Conservation (phyloP, 768 basidiomycete species). For the Pleurotus eryngii region DNA sequence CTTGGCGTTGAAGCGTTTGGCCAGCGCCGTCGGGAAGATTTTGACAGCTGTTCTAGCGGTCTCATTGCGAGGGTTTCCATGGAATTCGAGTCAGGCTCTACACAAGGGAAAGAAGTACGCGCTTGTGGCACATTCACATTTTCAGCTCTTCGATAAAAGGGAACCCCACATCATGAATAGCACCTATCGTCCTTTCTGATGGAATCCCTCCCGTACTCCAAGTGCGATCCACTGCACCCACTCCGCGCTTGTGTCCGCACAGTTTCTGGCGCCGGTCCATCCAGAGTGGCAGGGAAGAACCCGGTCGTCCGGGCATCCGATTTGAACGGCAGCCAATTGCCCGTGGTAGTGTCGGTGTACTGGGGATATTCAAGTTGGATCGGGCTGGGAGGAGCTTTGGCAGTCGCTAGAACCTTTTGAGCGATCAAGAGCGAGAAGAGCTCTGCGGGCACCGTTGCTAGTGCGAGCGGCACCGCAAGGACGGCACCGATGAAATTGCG, state of each 20-base stretch:
- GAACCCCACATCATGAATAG: slow-evolving; percentile 69
- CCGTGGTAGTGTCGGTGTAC: slow-evolving; percentile 46
- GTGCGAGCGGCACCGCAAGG: not conserved
- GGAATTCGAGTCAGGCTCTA: not conserved
- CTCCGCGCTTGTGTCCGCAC: slow-evolving; percentile 40
- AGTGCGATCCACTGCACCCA: slow-evolving; percentile 39
- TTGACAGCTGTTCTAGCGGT: slow-evolving; percentile 56
- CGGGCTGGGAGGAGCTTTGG: slow-evolving; percentile 38
- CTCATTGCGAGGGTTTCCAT: slow-evolving; percentile 52
- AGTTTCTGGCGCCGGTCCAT: slow-evolving; percentile 49
- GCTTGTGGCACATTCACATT: slow-evolving; percentile 38
- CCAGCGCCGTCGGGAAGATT: slow-evolving; percentile 53
- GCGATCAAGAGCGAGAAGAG: slow-evolving; percentile 60
- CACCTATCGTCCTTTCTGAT: slow-evolving; percentile 40
- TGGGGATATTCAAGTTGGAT: slow-evolving; percentile 58
- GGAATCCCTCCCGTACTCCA: slow-evolving; percentile 51
- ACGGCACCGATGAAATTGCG: not conserved
- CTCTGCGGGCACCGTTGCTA: slow-evolving; percentile 29
- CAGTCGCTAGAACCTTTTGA: slow-evolving; percentile 56
- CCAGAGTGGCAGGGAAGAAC: slow-evolving; percentile 56
- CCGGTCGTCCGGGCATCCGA: slow-evolving; percentile 66
- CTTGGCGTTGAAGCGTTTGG: slow-evolving; percentile 50
- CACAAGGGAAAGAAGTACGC: not conserved
- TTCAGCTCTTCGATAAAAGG: slow-evolving; percentile 61
- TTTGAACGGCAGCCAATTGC: slow-evolving; percentile 50